A percentile compares a stretch with the other conserved stretches of the same genome.
These are phyloP conservation scores for Strobilomyces dryophilus DNA, from an alignment of 768 basidiomycete genomes.

Conservation along the genomic window DNA sequence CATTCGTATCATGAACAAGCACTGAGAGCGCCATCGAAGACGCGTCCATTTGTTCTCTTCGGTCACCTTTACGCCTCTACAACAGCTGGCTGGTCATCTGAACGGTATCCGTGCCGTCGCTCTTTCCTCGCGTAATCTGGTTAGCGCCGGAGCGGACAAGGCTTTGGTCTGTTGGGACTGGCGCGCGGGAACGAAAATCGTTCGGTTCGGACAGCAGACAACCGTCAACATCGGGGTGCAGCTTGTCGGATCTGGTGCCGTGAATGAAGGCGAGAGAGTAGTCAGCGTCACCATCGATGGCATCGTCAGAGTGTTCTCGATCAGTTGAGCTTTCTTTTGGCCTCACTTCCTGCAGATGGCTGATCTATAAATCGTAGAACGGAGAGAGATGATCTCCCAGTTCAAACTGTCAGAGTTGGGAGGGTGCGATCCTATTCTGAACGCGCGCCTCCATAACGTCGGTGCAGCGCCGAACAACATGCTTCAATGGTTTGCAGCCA, in stretches of 20 bases:
- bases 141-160: conserved; percentile 75
- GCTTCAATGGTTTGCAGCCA: conserved; percentile 93
- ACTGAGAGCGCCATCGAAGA: conserved; percentile 33
- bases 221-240: conserved; percentile 90
- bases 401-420: conserved; percentile 83
- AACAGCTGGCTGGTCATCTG: conserved; percentile 80
- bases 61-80: conserved; percentile 76
- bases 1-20: background rate
- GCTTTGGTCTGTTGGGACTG: conserved; percentile 86
- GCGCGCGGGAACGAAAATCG: conserved; percentile 84
- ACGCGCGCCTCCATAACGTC: conserved; percentile 67
- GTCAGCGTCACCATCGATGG: conserved; percentile 93
- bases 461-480: conserved; percentile 82
- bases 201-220: conserved; percentile 89
- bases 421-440: conserved; percentile 59
- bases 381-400: conserved; percentile 88
- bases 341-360: background rate
- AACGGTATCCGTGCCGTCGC: conserved; percentile 91
- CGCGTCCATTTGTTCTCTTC: conserved; percentile 89
- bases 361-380: conserved; percentile 32
- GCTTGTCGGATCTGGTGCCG: conserved; percentile 52
- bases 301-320: conserved; percentile 86
- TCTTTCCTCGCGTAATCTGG: conserved; percentile 77
- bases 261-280: conserved; percentile 69
- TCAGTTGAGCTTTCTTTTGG: conserved; percentile 50